Evolutionary conservation across 108 stramenopile species (phyloP).

Genomic region (Stephanodiscus triporus): DNA sequence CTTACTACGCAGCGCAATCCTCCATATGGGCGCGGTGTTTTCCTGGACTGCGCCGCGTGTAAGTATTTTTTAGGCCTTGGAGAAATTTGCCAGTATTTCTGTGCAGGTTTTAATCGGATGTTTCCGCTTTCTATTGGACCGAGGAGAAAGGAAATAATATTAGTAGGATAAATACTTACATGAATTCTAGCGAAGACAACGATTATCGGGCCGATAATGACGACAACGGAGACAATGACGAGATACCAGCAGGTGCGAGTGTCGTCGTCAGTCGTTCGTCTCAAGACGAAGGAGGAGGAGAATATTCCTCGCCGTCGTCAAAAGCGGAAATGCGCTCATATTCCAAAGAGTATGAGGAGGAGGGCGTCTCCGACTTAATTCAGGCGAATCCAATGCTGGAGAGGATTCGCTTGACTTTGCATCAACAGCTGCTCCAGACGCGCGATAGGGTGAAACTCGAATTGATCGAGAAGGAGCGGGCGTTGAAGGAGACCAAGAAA

Average conservation of each 20-base stretch:
- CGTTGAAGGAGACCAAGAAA: constrained; percentile 19
- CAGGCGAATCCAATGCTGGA: constrained; percentile 73
- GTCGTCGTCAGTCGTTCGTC: not conserved
- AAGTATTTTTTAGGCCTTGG: too few relatives aligned
- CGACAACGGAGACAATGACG: not conserved
- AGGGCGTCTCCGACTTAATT: not conserved
- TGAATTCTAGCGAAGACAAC: not conserved
- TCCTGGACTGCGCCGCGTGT: too few relatives aligned
- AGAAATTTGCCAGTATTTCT: too few relatives aligned
- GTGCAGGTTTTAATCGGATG: too few relatives aligned
- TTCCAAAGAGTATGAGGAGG: not conserved
- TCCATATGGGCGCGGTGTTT: too few relatives aligned
- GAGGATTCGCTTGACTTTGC: constrained; percentile 65
- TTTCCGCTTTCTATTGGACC: too few relatives aligned
- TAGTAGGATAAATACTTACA: not conserved
- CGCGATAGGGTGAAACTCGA: constrained; percentile 65
- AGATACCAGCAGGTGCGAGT: not conserved
- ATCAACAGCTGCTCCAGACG: constrained; percentile 64
- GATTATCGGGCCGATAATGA: not conserved
- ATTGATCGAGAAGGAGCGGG: constrained; percentile 60
- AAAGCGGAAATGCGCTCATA: not conserved
- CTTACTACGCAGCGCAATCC: too few relatives aligned
- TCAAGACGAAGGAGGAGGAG: not conserved
- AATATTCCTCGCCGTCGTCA: not conserved
- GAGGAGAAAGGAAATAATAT: too few relatives aligned